Base-by-base conservation (phyloP, 2,329 filamentous ascomycete genomes). In the Trichoderma sp. region DNA sequence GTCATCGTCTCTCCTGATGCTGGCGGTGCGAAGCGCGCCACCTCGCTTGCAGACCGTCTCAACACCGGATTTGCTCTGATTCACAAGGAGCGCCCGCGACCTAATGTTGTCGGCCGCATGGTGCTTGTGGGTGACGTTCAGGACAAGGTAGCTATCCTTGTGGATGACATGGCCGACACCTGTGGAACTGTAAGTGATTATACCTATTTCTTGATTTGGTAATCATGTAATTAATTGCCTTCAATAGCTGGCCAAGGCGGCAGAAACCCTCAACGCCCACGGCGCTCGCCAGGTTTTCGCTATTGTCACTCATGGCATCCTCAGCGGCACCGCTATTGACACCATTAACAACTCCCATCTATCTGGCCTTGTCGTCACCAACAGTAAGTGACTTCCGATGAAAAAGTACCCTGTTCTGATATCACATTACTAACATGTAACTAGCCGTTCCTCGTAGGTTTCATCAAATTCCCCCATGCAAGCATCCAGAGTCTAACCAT, bases 151-250 rank as follows among this genome's bases (percentile, higher is more conserved):
- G 95, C 95, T 73, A 98, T 99, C 79, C 90, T 99, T 63, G 95
- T 99, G 68, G 95, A 98, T 81, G 95, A 98, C 81, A 98, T 98
- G 94, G 95, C 95, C 36, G 95, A 98, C 80, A 98, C 95, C 4
- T 98, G 95, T 81, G 94, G 94, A 76, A 97, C 94, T 51, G 81
- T 83, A 78, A 70, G 71, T 70, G 26, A 47, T 2, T 15, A n/a
- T n/a, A 57, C 15, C 28, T 2, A 15, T 14, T 24, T 47, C n/a
- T 43, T 4, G 12, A 14, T 34, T 30, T 15, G 12, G 36, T 21
- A 24, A 24, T 32, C 28, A 47, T 43, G 12, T 12, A 39, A 56
- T 71, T 73, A 73, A 73, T 53, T 12, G 34, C 68, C 24, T 30
- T 32, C 8, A 18, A 63, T 57, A 83, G 81, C 85, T 88, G 36